phyloP scores from a whole-genome alignment of 2,329 filamentous ascomycete genomes.

The Penicillium sp. region DNA sequence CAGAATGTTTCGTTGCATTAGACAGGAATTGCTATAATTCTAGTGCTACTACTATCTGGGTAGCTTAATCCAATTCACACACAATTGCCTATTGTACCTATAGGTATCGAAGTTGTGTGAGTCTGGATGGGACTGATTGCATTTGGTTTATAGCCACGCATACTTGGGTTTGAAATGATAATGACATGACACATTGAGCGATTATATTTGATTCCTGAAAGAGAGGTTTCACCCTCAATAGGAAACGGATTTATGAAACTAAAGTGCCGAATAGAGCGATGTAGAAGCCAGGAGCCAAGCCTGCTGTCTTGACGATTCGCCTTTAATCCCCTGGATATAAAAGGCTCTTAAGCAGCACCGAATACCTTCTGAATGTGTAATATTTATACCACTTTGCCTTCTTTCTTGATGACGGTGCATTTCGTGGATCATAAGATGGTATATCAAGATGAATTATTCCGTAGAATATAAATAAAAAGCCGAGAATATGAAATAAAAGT shows the following conservation, averaged over 20 bases:
- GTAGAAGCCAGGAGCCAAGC: not conserved
- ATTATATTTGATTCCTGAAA: not conserved
- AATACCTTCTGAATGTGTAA: too few species aligned
- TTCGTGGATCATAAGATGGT: too few species aligned
- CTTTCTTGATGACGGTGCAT: too few species aligned
- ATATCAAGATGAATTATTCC: not conserved
- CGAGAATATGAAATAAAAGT: not conserved
- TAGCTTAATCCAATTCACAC: not conserved
- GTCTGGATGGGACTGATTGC: not conserved
- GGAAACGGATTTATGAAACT: too few species aligned
- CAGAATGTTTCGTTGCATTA: slow-evolving; percentile 32
- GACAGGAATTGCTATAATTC: not conserved
- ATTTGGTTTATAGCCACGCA: not conserved
- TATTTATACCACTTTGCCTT: too few species aligned
- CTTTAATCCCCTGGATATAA: too few species aligned
- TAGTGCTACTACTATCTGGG: not conserved
- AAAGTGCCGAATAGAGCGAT: not conserved
- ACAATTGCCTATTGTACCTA: not conserved
- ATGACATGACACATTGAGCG: not conserved
- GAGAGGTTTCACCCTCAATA: not conserved
- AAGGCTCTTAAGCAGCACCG: too few species aligned
- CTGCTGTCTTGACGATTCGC: not conserved
- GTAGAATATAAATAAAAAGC: not conserved
- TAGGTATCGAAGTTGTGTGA: not conserved
- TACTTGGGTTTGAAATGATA: slow-evolving; percentile 1